Conservation (phyloP, 441 rosid species). For the Euphorbia celastroides region DNA sequence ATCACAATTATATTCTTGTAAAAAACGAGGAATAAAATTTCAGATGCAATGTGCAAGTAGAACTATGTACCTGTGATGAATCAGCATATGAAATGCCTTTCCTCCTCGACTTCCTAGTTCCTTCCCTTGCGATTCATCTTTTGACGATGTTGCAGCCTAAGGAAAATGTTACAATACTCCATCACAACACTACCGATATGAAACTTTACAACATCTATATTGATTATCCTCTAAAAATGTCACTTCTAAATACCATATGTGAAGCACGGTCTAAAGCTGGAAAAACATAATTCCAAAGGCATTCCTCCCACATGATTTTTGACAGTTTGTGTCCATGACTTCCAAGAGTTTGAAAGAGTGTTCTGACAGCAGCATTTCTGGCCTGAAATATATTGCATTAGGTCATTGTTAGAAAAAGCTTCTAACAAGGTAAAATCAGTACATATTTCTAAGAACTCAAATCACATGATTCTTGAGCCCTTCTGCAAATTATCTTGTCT, state of each 20-base stretch:
- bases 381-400: slow-evolving; percentile 45
- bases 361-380: slow-evolving; percentile 96
- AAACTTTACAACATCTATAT: not conserved
- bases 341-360: slow-evolving; percentile 92
- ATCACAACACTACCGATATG: slow-evolving; percentile 5
- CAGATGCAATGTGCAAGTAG: slow-evolving; percentile 11
- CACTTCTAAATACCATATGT: slow-evolving; percentile 61
- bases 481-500: no score
- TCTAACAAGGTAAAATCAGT: not conserved
- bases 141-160: slow-evolving; percentile 97
- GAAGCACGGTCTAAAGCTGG: slow-evolving; percentile 88
- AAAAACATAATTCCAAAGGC: slow-evolving; percentile 95
- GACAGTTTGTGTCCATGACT: slow-evolving; percentile 97
- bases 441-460: not conserved
- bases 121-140: slow-evolving; percentile 99
- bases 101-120: slow-evolving; percentile 98
- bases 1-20: not conserved
- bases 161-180: slow-evolving; percentile 21
- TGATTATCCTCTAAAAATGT: not conserved
- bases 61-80: slow-evolving; percentile 80
- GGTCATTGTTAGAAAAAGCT: slow-evolving; percentile 5
- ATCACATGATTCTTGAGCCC: not conserved
- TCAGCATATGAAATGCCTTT: slow-evolving; percentile 97
- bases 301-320: slow-evolving; percentile 95
- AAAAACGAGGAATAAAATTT: slow-evolving; percentile 7